Conservation (phyloP, 2,329 filamentous ascomycete species). For the Peltaster fructicola region DNA sequence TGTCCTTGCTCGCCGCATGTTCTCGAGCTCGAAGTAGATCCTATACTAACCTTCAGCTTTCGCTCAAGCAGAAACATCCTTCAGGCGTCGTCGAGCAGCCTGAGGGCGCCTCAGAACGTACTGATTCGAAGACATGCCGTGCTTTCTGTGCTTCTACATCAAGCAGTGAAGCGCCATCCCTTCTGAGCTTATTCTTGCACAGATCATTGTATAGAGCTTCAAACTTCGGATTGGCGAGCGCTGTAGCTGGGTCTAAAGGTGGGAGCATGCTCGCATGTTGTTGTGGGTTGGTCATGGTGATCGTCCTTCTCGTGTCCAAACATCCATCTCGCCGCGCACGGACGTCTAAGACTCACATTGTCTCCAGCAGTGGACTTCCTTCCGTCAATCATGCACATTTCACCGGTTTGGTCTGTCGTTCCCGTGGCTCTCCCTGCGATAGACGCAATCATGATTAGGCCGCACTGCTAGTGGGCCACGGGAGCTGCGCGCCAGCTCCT, state of each 20-base stretch:
- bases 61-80: constrained; percentile 1
- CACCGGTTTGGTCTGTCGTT: no score
- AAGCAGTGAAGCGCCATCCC: constrained; percentile 26
- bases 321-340: no score
- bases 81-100: constrained; percentile 4
- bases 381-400: no score
- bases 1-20: constrained; percentile 15
- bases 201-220: constrained; percentile 28
- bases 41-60: constrained; percentile 10
- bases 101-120: constrained; percentile 9
- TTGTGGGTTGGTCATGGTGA: constrained; percentile 1
- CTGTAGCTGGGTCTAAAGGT: constrained; percentile 20
- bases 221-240: constrained; percentile 27
- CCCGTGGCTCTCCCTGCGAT: no score
- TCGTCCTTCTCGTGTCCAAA: no score
- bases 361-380: no score
- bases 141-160: constrained; percentile 24
- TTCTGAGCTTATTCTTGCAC: constrained; percentile 23
- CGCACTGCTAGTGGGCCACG: no score
- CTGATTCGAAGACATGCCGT: constrained; percentile 22
- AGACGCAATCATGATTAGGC: no score
- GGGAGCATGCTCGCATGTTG: no score
- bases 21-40: constrained; percentile 21
- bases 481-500: no score
- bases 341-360: no score